phyloP scores from a whole-genome alignment of 441 rosid genomes.

The Rhodomyrtus psidioides region DNA sequence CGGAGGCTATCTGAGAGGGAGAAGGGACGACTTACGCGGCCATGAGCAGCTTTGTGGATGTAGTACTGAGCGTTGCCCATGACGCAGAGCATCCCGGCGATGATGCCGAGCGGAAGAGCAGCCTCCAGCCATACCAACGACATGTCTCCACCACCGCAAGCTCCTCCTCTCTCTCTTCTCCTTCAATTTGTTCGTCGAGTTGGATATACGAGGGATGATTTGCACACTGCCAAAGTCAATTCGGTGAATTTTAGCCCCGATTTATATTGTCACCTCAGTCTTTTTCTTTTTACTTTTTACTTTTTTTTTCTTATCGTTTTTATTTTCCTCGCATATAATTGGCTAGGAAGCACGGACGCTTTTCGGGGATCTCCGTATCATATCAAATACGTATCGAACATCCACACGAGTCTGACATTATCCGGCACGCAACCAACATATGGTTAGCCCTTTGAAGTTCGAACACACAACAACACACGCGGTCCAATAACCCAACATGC shows the following conservation, averaged over 20 bases:
- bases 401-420: too few relatives aligned
- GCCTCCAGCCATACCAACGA: constrained; percentile 76
- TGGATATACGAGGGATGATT: background rate
- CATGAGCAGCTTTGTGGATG: constrained; percentile 87
- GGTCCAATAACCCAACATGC: too few relatives aligned
- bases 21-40: constrained; percentile 41
- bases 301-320: background rate
- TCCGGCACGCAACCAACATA: too few relatives aligned
- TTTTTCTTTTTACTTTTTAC: background rate
- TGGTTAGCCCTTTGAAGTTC: too few relatives aligned
- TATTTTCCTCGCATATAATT: background rate
- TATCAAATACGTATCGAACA: too few relatives aligned
- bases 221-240: background rate
- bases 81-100: constrained; percentile 80
- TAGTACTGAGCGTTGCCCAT: constrained; percentile 83
- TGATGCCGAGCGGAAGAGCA: constrained; percentile 77
- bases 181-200: too few relatives aligned
- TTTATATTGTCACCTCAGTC: background rate
- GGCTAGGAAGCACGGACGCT: too few relatives aligned
- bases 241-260: background rate
- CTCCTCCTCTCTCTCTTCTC: background rate
- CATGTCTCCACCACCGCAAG: constrained; percentile 20
- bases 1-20: background rate
- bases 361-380: too few relatives aligned
- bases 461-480: too few relatives aligned